These are phyloP conservation scores for Begonia peltatifolia DNA, from an alignment of 306 rosid species.

Conservation along the genomic window DNA sequence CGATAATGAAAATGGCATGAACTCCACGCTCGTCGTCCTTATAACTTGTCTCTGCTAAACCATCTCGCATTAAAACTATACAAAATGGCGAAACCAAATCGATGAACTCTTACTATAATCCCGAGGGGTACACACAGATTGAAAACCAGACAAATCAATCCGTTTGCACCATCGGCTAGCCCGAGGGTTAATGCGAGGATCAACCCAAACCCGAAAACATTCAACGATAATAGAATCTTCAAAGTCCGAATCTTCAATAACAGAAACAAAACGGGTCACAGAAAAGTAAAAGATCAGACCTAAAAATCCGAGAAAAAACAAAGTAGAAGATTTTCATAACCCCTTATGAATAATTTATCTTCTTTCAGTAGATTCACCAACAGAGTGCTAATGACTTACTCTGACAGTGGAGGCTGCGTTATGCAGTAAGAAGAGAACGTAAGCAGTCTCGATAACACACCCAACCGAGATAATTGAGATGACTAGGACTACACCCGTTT, in stretches of 20 bases:
- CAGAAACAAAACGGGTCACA: no score
- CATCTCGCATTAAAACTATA: no score
- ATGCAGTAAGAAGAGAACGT: slow-evolving; percentile 39
- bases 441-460: slow-evolving; percentile 43
- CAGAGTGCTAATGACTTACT: slow-evolving; percentile 28
- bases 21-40: slow-evolving; percentile 60
- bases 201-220: slow-evolving; percentile 58
- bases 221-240: slow-evolving; percentile 44
- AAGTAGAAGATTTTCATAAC: no score
- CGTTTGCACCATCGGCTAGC: slow-evolving; percentile 44
- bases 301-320: no score
- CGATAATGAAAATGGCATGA: slow-evolving; percentile 72
- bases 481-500: slow-evolving; percentile 44
- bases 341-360: no score
- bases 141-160: slow-evolving; percentile 79
- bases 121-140: slow-evolving; percentile 70
- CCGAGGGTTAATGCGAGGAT: slow-evolving; percentile 55
- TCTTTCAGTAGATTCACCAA: no score
- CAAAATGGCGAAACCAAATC: no score
- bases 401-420: slow-evolving; percentile 49
- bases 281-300: no score
- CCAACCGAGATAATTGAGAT: slow-evolving; percentile 80
- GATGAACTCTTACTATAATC: slow-evolving; percentile 37
- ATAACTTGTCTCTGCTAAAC: slow-evolving; percentile 49
- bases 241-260: slow-evolving; percentile 37